Conservation (phyloP, 176 grass and related monocot genomes). For the Musa beccarii region DNA sequence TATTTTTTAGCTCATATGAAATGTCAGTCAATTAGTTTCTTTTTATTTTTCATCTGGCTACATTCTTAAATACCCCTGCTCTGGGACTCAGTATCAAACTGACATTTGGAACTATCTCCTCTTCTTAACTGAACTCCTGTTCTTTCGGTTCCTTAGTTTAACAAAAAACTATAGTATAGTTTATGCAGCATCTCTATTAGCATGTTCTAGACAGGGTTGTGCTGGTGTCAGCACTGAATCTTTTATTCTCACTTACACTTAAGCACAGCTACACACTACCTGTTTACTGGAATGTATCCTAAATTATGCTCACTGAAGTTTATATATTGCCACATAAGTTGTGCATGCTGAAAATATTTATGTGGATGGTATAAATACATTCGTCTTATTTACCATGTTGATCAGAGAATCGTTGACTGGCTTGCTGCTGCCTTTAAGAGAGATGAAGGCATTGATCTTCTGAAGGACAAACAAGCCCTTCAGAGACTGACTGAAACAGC, state of each 20-base stretch:
- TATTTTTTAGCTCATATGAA: too few species aligned
- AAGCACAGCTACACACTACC: neutral
- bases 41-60: too few species aligned
- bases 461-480: conserved; percentile 98
- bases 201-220: too few species aligned
- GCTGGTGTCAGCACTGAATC: too few species aligned
- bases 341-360: neutral
- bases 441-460: conserved; percentile 87
- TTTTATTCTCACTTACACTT: neutral
- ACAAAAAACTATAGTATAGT: too few species aligned
- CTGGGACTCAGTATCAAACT: too few species aligned
- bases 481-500: conserved; percentile 91
- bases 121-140: too few species aligned
- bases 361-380: neutral
- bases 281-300: neutral
- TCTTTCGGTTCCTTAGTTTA: too few species aligned
- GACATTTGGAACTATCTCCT: too few species aligned
- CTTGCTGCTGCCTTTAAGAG: conserved; percentile 84
- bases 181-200: too few species aligned
- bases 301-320: neutral
- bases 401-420: conserved; percentile 92
- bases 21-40: too few species aligned
- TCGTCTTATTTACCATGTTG: neutral
- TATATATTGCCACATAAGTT: neutral
- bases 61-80: too few species aligned